Percentiles rank a stretch among this genome's conserved stretches.
These are phyloP conservation scores for Nigrograna mackinnonii DNA, from an alignment of 2,329 filamentous ascomycete species.

Conservation along the genomic window DNA sequence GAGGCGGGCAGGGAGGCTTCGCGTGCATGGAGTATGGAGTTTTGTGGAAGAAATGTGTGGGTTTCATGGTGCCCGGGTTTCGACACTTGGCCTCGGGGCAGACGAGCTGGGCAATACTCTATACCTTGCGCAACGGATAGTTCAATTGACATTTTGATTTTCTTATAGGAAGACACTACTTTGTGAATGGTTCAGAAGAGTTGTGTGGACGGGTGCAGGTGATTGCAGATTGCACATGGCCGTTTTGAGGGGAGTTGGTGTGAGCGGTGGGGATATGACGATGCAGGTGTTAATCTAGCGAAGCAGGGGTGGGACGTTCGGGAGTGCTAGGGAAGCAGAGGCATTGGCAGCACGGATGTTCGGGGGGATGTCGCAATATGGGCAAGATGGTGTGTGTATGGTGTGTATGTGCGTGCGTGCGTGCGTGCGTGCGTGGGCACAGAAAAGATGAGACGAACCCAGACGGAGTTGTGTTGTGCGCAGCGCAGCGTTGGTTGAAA, in stretches of 20 bases:
- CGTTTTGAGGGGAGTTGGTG: not conserved
- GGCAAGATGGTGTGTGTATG: no score
- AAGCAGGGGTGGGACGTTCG: slow-evolving; percentile 4
- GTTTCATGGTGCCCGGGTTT: not conserved
- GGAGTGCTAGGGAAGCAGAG: no score
- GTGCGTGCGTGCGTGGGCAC: no score
- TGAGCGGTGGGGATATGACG: not conserved
- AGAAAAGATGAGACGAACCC: no score
- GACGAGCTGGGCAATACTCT: not conserved
- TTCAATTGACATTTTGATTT: no score
- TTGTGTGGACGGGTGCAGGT: not conserved
- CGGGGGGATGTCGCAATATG: no score
- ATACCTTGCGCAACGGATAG: not conserved
- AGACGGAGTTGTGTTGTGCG: no score
- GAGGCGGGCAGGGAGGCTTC: no score
- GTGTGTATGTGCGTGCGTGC: no score
- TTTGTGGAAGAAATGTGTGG: not conserved
- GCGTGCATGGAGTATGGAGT: no score
- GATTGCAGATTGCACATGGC: not conserved
- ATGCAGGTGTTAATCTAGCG: slow-evolving; percentile 3
- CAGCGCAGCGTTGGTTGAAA: no score
- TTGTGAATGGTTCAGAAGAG: not conserved
- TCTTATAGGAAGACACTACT: not conserved
- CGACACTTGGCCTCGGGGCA: not conserved
- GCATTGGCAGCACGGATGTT: no score